A percentile compares a stretch with the other conserved stretches of the same genome.
These are phyloP conservation scores for Wickerhamiella allomyrinae DNA, from an alignment of 805 yeast species.

Conservation along the genomic window DNA sequence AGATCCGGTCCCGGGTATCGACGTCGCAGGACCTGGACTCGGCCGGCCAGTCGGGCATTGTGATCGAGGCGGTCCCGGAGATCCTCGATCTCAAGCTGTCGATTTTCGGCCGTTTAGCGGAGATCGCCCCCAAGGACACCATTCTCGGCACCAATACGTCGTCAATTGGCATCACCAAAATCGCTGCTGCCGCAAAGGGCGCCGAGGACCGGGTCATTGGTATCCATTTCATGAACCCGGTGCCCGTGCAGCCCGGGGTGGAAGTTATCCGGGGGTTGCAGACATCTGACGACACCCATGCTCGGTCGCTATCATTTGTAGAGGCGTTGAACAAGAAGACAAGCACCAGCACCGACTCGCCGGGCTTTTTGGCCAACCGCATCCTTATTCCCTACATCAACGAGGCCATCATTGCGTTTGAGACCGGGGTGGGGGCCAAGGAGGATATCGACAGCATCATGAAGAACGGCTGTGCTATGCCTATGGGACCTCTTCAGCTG, in stretches of 20 bases:
- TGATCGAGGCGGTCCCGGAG: constrained; percentile 34
- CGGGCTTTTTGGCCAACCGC: constrained; percentile 33
- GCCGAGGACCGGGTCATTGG: constrained; percentile 30
- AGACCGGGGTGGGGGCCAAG: constrained; percentile 28
- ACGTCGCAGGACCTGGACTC: constrained; percentile 15
- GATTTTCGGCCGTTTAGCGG: constrained; percentile 23
- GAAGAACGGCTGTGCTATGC: constrained; percentile 35
- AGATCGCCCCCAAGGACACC: constrained; percentile 18
- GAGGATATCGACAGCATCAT: constrained; percentile 32
- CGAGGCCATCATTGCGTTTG: constrained; percentile 29
- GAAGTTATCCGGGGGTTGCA: constrained; percentile 31
- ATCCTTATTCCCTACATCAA: constrained; percentile 31
- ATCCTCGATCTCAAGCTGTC: constrained; percentile 24
- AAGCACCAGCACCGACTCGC: constrained; percentile 27
- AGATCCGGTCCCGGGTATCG: constrained; percentile 20
- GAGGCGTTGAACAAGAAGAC: constrained; percentile 26
- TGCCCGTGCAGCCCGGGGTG: constrained; percentile 32
- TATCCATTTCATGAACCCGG: constrained; percentile 34
- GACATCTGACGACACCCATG: constrained; percentile 26
- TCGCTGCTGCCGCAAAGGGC: constrained; percentile 31
- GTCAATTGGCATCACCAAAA: constrained; percentile 30
- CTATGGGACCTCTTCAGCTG: constrained; percentile 32
- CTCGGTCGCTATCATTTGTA: constrained; percentile 22
- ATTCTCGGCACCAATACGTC: constrained; percentile 31
- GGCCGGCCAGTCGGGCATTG: constrained; percentile 25